Conservation (phyloP, 1,139 yeast species). For the Blastobotrys arbuscula region DNA sequence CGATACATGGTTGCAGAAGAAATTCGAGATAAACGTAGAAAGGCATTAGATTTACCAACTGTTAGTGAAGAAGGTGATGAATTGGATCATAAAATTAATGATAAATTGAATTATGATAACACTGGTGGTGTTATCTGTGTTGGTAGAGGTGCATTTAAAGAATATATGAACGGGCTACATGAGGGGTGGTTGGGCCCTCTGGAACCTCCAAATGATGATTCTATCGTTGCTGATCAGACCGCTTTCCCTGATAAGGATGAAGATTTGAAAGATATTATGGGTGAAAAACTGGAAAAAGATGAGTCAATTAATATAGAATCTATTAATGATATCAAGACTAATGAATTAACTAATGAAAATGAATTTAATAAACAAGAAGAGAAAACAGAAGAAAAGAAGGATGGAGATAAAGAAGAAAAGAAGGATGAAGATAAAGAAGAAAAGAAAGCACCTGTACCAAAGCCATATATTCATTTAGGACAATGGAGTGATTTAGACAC, state of each 20-base stretch:
- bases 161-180: constrained; percentile 82
- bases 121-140: constrained; percentile 87
- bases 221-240: background rate
- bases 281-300: constrained; percentile 31
- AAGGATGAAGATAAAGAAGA: constrained; percentile 34
- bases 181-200: constrained; percentile 94
- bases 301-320: no score
- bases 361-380: constrained; percentile 23
- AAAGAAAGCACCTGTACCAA: constrained; percentile 46
- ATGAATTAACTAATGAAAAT: constrained; percentile 13
- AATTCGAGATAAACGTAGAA: constrained; percentile 62
- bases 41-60: constrained; percentile 27
- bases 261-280: constrained; percentile 23
- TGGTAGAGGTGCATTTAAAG: constrained; percentile 95
- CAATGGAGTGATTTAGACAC: constrained; percentile 46
- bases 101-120: constrained; percentile 27
- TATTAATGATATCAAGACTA: background rate
- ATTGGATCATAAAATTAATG: constrained; percentile 27
- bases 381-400: constrained; percentile 23
- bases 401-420: constrained; percentile 29
- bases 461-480: constrained; percentile 55
- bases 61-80: constrained; percentile 16
- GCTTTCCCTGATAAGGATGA: constrained; percentile 14
- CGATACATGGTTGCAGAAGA: constrained; percentile 76
- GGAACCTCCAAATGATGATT: constrained; percentile 34